Evolutionary conservation across 306 rosid genomes (phyloP).

Genomic region (Cicer judaicum): DNA sequence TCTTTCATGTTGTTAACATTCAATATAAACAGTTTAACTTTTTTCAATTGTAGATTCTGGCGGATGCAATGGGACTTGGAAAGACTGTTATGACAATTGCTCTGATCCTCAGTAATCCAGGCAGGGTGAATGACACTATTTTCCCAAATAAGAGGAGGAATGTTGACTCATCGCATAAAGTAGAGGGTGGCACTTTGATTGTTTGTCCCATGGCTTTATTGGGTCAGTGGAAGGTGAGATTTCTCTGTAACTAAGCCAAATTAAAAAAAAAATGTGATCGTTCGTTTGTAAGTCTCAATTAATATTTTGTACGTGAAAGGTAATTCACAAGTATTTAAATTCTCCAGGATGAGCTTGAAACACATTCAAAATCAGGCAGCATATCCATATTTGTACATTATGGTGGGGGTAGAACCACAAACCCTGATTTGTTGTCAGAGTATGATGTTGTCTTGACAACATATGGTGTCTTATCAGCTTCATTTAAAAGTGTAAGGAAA

Average conservation of each 20-base stretch:
- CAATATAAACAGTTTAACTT: not conserved
- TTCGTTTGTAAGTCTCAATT: not conserved
- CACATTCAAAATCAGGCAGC: constrained; percentile 65
- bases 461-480: constrained; percentile 66
- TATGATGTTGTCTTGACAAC: constrained; percentile 86
- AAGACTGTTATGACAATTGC: constrained; percentile 94
- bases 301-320: constrained; percentile 15
- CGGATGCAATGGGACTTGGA: constrained; percentile 98
- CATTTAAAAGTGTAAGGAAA: constrained; percentile 65
- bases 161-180: constrained; percentile 26
- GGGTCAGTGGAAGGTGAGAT: constrained; percentile 86
- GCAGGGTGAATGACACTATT: constrained; percentile 44
- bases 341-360: constrained; percentile 87
- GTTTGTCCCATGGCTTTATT: constrained; percentile 93
- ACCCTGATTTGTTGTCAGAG: constrained; percentile 57
- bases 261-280: not conserved
- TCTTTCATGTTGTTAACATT: not conserved
- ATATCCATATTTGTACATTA: constrained; percentile 79
- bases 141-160: constrained; percentile 42
- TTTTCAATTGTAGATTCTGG: constrained; percentile 60
- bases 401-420: constrained; percentile 70
- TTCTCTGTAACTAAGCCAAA: not conserved
- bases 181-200: constrained; percentile 79
- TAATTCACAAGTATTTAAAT: constrained; percentile 38
- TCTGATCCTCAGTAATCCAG: constrained; percentile 66